phyloP scores from a whole-genome alignment of 768 basidiomycete species.

The Multifurca ochricompacta region DNA sequence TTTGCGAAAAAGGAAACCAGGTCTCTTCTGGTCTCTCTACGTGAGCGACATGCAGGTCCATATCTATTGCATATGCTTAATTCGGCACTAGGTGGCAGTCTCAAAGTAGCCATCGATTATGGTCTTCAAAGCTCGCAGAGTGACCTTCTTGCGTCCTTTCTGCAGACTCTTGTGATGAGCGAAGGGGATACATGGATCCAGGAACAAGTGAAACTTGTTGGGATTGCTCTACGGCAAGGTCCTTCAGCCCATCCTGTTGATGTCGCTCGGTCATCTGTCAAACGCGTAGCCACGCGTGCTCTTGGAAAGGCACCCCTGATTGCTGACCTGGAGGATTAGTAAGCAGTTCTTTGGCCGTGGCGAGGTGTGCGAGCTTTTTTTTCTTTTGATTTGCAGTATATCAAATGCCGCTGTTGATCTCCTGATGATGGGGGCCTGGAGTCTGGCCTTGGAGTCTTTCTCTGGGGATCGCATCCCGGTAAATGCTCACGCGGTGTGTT shows the following conservation, averaged over 20 bases:
- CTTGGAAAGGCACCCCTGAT: slow-evolving; percentile 72
- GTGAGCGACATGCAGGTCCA: slow-evolving; percentile 35
- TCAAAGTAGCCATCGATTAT: slow-evolving; percentile 89
- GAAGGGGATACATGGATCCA: slow-evolving; percentile 91
- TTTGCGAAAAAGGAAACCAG: slow-evolving; percentile 60
- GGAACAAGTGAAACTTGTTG: slow-evolving; percentile 57
- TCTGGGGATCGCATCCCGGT: slow-evolving; percentile 68
- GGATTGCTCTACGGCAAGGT: slow-evolving; percentile 61
- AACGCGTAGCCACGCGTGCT: slow-evolving; percentile 82
- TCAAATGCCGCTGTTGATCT: slow-evolving; percentile 87
- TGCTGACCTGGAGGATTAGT: slow-evolving; percentile 87
- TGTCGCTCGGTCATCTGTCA: slow-evolving; percentile 66
- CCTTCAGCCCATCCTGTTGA: slow-evolving; percentile 66
- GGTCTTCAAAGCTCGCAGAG: slow-evolving; percentile 75
- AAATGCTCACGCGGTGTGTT: slow-evolving; percentile 22
- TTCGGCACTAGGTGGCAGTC: slow-evolving; percentile 50
- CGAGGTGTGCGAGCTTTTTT: background rate
- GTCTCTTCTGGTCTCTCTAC: slow-evolving; percentile 66
- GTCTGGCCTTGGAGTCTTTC: slow-evolving; percentile 48
- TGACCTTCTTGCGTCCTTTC: slow-evolving; percentile 82
- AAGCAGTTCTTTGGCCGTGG: slow-evolving; percentile 27
- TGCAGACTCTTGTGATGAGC: slow-evolving; percentile 94
- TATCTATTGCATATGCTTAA: background rate
- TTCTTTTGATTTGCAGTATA: slow-evolving; percentile 40
- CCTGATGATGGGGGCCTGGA: slow-evolving; percentile 78